Evolutionary conservation across 2,329 filamentous ascomycete genomes (phyloP).

Genomic region (Apiospora arundinis): DNA sequence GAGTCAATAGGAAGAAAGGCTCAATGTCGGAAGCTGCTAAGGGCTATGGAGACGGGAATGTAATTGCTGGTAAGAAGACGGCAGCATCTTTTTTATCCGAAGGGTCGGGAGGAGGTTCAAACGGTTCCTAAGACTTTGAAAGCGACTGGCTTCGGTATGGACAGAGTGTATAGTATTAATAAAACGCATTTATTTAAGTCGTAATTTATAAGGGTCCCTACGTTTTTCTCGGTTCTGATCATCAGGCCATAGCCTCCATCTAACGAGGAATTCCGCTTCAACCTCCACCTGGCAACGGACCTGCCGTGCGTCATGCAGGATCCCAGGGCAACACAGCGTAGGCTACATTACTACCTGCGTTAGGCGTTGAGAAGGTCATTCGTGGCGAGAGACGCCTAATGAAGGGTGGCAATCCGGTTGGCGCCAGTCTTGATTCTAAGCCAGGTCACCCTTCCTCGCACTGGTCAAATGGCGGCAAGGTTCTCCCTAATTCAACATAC

Average conservation of each 20-base stretch:
- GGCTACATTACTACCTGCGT: neutral
- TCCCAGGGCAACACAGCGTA: neutral
- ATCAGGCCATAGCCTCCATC: neutral
- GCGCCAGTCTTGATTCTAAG: neutral
- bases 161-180: too few relatives aligned
- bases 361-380: neutral
- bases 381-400: neutral
- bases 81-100: neutral
- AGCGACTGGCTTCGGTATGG: too few relatives aligned
- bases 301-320: neutral
- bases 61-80: neutral
- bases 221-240: neutral
- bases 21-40: too few relatives aligned
- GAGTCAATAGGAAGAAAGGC: neutral
- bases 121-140: neutral
- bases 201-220: neutral
- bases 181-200: too few relatives aligned
- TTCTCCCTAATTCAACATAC: neutral
- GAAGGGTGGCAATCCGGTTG: constrained; percentile 1
- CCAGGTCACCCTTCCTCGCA: neutral
- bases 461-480: neutral
- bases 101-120: neutral
- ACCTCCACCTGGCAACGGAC: neutral
- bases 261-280: neutral
- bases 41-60: neutral